Conservation (phyloP, 257 asterid species). For the Lycium barbarum region DNA sequence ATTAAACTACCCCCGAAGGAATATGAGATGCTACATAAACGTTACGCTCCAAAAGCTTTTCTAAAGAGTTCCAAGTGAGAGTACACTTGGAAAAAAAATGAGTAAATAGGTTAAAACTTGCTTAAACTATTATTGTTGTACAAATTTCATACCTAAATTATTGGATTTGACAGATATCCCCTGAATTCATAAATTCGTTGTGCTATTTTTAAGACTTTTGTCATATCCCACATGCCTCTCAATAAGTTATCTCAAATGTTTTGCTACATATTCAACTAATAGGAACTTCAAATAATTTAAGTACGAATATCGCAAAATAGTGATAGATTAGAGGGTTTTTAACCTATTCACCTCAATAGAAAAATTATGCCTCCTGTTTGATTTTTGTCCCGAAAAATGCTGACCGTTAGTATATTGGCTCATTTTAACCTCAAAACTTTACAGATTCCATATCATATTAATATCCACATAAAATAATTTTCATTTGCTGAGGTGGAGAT, state of each 20-base stretch:
- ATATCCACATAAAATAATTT: neutral
- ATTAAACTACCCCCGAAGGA: neutral
- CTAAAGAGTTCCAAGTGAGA: neutral
- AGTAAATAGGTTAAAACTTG: neutral
- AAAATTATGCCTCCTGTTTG: neutral
- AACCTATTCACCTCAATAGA: neutral
- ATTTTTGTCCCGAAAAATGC: neutral
- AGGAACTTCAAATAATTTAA: too few species aligned
- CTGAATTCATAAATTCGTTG: too few species aligned
- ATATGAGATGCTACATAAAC: neutral
- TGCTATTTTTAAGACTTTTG: too few species aligned
- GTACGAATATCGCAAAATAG: too few species aligned
- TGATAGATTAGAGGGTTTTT: neutral
- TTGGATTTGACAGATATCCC: too few species aligned
- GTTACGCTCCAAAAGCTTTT: neutral
- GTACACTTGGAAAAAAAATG: neutral
- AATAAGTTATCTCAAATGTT: too few species aligned
- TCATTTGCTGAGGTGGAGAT: neutral
- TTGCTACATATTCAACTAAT: too few species aligned
- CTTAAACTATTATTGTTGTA: too few species aligned
- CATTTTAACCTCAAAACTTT: neutral
- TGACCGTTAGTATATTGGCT: neutral
- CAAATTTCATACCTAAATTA: too few species aligned
- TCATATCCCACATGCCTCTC: too few species aligned
- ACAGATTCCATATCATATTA: too few species aligned